phyloP scores from a whole-genome alignment of 2,329 filamentous ascomycete species.

The Rhinocladiella similis region DNA sequence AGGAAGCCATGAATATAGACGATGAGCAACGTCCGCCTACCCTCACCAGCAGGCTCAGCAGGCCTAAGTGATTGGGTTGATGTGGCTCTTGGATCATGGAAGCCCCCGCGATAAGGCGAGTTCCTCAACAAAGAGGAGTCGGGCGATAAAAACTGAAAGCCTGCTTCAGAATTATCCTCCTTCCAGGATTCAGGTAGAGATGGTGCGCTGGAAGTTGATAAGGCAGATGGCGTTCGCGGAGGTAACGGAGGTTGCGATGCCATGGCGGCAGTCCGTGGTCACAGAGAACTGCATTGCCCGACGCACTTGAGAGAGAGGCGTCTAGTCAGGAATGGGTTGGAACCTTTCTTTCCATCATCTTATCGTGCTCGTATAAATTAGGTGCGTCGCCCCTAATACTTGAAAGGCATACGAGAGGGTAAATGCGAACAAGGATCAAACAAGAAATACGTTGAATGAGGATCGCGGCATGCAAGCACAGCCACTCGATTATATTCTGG shows the following conservation, averaged over 20 bases:
- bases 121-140: not conserved
- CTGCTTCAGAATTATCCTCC: not conserved
- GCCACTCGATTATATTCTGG: not conserved
- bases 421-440: not conserved
- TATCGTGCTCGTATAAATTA: too few species aligned
- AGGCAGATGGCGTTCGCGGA: conserved; percentile 1
- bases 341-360: too few species aligned
- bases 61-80: conserved; percentile 35
- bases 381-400: too few species aligned
- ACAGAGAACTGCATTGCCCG: not conserved
- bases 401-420: not conserved
- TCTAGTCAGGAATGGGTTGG: too few species aligned
- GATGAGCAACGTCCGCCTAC: conserved; percentile 62
- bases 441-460: not conserved
- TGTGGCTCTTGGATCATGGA: conserved; percentile 28
- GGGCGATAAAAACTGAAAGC: conserved; percentile 2
- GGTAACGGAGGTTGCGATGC: conserved; percentile 13
- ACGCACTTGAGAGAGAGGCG: not conserved
- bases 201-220: not conserved
- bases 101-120: conserved; percentile 26
- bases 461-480: not conserved
- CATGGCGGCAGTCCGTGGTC: conserved; percentile 10
- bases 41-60: conserved; percentile 32
- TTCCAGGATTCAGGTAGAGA: not conserved
- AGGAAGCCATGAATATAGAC: conserved; percentile 91